Evolutionary conservation across 495 filamentous ascomycete genomes (phyloP).

Genomic region (Podospora fimiseda): DNA sequence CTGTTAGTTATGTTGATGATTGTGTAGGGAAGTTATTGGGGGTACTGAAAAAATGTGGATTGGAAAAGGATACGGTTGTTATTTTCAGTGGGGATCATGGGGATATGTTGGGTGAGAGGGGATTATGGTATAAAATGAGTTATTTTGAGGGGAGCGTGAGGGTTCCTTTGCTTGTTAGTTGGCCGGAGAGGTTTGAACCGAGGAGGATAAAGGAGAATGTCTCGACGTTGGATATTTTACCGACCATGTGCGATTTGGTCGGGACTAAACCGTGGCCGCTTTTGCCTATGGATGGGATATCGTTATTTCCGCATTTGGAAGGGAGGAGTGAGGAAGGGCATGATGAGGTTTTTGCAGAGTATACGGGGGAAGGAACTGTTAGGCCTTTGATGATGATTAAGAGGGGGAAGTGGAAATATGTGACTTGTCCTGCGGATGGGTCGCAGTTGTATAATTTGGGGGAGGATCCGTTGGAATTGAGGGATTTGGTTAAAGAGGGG

Average conservation of each 20-base stretch:
- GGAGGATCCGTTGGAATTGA: slow-evolving; percentile 64
- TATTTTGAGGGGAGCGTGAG: slow-evolving; percentile 81
- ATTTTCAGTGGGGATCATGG: slow-evolving; percentile 87
- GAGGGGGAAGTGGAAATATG: slow-evolving; percentile 74
- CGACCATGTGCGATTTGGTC: slow-evolving; percentile 76
- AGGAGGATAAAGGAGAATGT: slow-evolving; percentile 68
- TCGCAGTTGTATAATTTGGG: slow-evolving; percentile 72
- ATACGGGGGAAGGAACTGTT: slow-evolving; percentile 82
- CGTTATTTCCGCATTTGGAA: slow-evolving; percentile 63
- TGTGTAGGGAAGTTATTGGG: slow-evolving; percentile 72
- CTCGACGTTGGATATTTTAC: slow-evolving; percentile 77
- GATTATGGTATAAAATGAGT: slow-evolving; percentile 92
- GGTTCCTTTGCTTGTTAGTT: slow-evolving; percentile 71
- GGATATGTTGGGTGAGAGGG: slow-evolving; percentile 86
- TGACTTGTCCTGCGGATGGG: slow-evolving; percentile 72
- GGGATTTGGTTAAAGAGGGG: slow-evolving; percentile 53
- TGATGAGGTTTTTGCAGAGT: slow-evolving; percentile 81
- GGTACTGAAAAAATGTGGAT: slow-evolving; percentile 63
- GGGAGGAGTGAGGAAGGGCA: slow-evolving; percentile 45
- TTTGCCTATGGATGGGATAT: slow-evolving; percentile 72
- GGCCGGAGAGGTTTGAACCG: slow-evolving; percentile 61
- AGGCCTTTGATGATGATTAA: slow-evolving; percentile 87
- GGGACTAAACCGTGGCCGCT: slow-evolving; percentile 53
- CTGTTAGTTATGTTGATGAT: slow-evolving; percentile 83
- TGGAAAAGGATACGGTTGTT: slow-evolving; percentile 76